Percentiles rank a stretch among this genome's conserved stretches.
phyloP scores from a whole-genome alignment of 1,284 basidiomycete genomes.

The Athelia psychrophila region DNA sequence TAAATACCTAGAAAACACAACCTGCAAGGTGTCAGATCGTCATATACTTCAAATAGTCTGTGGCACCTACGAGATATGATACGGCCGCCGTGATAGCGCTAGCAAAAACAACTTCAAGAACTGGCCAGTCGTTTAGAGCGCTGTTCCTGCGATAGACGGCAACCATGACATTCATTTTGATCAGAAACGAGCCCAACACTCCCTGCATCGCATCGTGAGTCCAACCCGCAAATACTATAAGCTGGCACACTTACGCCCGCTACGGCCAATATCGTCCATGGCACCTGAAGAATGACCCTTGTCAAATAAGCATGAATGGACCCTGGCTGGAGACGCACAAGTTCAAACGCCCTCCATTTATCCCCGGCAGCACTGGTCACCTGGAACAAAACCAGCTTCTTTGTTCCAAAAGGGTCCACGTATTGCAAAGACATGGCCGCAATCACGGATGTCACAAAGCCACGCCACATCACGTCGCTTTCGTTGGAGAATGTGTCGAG shows the following conservation, averaged over 20 bases:
- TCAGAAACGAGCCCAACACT: conserved; percentile 59
- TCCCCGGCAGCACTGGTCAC: conserved; percentile 56
- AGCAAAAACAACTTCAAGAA: conserved; percentile 60
- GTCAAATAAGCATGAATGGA: too few relatives aligned
- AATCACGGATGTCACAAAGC: conserved; percentile 71
- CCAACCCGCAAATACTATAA: conserved; percentile 2
- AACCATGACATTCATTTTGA: conserved; percentile 60
- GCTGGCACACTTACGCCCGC: conserved; percentile 44
- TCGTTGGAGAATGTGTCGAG: conserved; percentile 69
- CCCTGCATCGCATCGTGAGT: conserved; percentile 38
- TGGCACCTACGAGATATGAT: conserved; percentile 54
- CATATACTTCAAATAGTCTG: neutral
- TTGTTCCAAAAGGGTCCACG: conserved; percentile 71
- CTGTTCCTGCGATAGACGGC: conserved; percentile 61
- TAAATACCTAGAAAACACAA: conserved; percentile 50
- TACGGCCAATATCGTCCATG: conserved; percentile 60
- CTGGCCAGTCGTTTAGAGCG: conserved; percentile 55
- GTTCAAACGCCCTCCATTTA: conserved; percentile 69
- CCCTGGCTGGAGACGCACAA: conserved; percentile 47
- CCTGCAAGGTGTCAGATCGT: conserved; percentile 22
- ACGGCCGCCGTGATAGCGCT: conserved; percentile 65
- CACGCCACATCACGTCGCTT: conserved; percentile 72
- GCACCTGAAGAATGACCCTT: too few relatives aligned
- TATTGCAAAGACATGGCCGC: conserved; percentile 71
- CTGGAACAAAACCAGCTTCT: conserved; percentile 73